Conservation (phyloP, 768 basidiomycete genomes). For the Leccinum subgranulosum region DNA sequence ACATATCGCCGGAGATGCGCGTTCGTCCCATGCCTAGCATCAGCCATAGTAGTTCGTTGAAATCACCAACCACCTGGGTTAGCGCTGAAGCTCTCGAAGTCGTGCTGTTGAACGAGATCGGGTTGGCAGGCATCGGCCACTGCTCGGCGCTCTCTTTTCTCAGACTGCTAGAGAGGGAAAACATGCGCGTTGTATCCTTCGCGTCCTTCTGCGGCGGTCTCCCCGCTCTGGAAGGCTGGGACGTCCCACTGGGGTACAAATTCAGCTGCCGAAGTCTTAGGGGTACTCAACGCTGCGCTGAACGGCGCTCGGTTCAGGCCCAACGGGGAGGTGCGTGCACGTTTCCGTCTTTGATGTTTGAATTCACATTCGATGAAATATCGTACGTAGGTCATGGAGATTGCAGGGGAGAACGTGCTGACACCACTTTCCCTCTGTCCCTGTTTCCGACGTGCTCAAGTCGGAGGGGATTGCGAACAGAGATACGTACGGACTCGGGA, state of each 20-base stretch:
- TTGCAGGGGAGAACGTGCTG: constrained; percentile 55
- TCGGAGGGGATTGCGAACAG: constrained; percentile 88
- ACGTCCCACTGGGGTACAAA: constrained; percentile 82
- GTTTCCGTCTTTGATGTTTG: no score
- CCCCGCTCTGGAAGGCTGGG: constrained; percentile 61
- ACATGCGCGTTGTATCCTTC: constrained; percentile 65
- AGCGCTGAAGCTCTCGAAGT: constrained; percentile 65
- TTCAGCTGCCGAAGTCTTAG: no score
- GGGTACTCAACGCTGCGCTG: constrained; percentile 76
- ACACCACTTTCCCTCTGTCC: constrained; percentile 62
- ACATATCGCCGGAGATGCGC: constrained; percentile 78
- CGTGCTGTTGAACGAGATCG: constrained; percentile 85
- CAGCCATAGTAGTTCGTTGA: neutral
- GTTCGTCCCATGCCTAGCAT: constrained; percentile 16
- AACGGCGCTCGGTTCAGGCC: constrained; percentile 71
- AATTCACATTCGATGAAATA: neutral
- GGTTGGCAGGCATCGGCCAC: constrained; percentile 86
- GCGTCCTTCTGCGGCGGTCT: constrained; percentile 92
- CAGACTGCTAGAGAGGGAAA: constrained; percentile 44
- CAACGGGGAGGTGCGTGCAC: constrained; percentile 44
- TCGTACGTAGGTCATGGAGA: constrained; percentile 42
- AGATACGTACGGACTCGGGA: constrained; percentile 63
- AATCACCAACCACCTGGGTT: neutral
- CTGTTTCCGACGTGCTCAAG: constrained; percentile 55
- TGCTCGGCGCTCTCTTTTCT: constrained; percentile 79